Percentiles rank a stretch among this genome's conserved stretches.
Conservation (phyloP, 164 flowering plant species). For the Kingdonia uniflora region DNA sequence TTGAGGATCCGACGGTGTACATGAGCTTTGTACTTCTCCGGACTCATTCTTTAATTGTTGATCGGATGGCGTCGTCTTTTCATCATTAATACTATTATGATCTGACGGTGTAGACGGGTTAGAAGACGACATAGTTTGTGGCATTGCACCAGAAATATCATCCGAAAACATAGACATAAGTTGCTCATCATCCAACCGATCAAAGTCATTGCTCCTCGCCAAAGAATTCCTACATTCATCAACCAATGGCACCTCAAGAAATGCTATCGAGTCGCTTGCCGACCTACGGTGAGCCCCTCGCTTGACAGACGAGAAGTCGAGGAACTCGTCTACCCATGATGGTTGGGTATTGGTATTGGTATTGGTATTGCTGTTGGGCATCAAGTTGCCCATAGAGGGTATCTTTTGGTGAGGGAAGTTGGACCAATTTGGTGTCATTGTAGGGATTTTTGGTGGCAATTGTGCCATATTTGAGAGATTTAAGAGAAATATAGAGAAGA, state of each 20-base stretch:
- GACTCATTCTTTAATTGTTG: conserved; percentile 30
- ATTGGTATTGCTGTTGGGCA: conserved; percentile 14
- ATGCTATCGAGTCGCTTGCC: conserved; percentile 67
- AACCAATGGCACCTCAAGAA: conserved; percentile 38
- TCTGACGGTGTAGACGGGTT: conserved; percentile 61
- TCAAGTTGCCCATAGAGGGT: conserved; percentile 17
- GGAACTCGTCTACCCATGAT: conserved; percentile 76
- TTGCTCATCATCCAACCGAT: conserved; percentile 63
- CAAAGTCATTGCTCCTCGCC: conserved; percentile 26
- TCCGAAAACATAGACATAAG: conserved; percentile 71
- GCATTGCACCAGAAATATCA: conserved; percentile 23
- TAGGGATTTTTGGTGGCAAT: conserved; percentile 78
- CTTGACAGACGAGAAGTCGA: conserved; percentile 61
- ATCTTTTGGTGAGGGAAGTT: conserved; percentile 38
- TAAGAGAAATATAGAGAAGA: too few relatives aligned
- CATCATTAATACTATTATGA: conserved; percentile 51
- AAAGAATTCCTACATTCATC: conserved; percentile 28
- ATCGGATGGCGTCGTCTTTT: conserved; percentile 16
- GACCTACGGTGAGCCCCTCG: conserved; percentile 62
- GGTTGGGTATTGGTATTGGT: conserved; percentile 10
- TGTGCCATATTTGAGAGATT: conserved; percentile 82
- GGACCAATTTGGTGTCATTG: conserved; percentile 45
- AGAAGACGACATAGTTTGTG: conserved; percentile 31
- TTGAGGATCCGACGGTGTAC: conserved; percentile 16
- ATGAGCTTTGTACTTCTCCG: conserved; percentile 47